A percentile compares a stretch with the other conserved stretches of the same genome.
These are phyloP conservation scores for Alternaria conjuncta DNA, from an alignment of 2,329 filamentous ascomycete genomes.

Conservation along the genomic window DNA sequence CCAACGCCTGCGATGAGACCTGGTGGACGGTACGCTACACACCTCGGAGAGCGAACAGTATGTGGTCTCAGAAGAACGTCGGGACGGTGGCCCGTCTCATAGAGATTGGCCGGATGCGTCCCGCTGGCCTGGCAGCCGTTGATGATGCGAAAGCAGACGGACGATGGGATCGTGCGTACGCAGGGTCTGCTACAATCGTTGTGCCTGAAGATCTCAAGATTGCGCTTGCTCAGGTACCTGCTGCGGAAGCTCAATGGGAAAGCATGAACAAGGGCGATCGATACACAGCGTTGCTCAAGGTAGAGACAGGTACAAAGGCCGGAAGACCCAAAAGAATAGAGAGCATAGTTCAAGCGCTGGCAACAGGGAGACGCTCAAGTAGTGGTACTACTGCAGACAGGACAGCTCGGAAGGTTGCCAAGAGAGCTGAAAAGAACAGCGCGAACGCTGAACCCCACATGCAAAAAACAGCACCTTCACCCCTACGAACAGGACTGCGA, in stretches of 20 bases:
- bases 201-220: slow-evolving; percentile 59
- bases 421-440: neutral
- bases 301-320: slow-evolving; percentile 51
- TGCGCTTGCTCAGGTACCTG: slow-evolving; percentile 49
- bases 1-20: slow-evolving; percentile 52
- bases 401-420: neutral
- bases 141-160: slow-evolving; percentile 64
- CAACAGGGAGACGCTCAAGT: slow-evolving; percentile 6
- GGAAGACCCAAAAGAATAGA: slow-evolving; percentile 49
- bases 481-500: neutral
- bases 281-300: slow-evolving; percentile 55
- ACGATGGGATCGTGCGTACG: slow-evolving; percentile 65
- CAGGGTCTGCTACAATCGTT: slow-evolving; percentile 55
- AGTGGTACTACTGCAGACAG: neutral
- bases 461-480: neutral
- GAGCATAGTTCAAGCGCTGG: slow-evolving; percentile 46
- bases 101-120: slow-evolving; percentile 57
- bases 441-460: neutral
- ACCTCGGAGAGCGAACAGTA: slow-evolving; percentile 60
- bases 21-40: slow-evolving; percentile 65
- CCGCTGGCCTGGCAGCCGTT: slow-evolving; percentile 57
- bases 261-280: slow-evolving; percentile 54
- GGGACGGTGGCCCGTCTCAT: slow-evolving; percentile 56
- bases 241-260: slow-evolving; percentile 52
- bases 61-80: slow-evolving; percentile 68